Evolutionary conservation across 2,329 filamentous ascomycete species (phyloP).

Genomic region (Arthroderma sp.): DNA sequence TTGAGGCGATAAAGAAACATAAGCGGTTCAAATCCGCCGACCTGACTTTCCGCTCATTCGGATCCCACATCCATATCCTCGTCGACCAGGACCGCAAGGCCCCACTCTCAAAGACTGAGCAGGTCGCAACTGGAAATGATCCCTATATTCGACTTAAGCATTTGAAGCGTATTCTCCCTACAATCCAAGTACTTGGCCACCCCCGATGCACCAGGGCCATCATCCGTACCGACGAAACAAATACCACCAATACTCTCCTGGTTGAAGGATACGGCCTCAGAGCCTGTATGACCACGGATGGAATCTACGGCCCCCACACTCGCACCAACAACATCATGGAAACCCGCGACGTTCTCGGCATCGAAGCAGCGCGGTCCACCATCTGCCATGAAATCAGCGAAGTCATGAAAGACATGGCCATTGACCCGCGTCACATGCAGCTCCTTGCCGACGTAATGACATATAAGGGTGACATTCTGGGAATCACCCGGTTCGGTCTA

Average conservation of each 20-base stretch:
- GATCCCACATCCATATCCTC: constrained; percentile 55
- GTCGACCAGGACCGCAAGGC: constrained; percentile 39
- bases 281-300: constrained; percentile 84
- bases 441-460: constrained; percentile 97
- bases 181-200: constrained; percentile 81
- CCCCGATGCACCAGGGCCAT: constrained; percentile 74
- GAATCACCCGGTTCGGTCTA: constrained; percentile 90
- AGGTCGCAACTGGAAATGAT: constrained; percentile 30
- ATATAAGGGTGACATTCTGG: constrained; percentile 91
- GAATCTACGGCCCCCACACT: constrained; percentile 64
- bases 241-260: constrained; percentile 57
- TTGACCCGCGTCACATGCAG: constrained; percentile 96
- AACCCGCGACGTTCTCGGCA: constrained; percentile 71
- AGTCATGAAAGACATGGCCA: constrained; percentile 90
- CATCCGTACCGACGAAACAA: constrained; percentile 64
- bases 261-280: constrained; percentile 91
- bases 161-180: constrained; percentile 67
- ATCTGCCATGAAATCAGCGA: constrained; percentile 77
- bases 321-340: constrained; percentile 85
- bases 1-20: constrained; percentile 60
- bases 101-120: constrained; percentile 29
- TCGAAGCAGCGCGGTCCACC: constrained; percentile 81
- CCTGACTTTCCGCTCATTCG: constrained; percentile 41
- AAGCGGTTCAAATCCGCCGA: constrained; percentile 62
- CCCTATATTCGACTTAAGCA: constrained; percentile 57